phyloP scores from a whole-genome alignment of 129 eudicot species.

The Artemisia argyi region DNA sequence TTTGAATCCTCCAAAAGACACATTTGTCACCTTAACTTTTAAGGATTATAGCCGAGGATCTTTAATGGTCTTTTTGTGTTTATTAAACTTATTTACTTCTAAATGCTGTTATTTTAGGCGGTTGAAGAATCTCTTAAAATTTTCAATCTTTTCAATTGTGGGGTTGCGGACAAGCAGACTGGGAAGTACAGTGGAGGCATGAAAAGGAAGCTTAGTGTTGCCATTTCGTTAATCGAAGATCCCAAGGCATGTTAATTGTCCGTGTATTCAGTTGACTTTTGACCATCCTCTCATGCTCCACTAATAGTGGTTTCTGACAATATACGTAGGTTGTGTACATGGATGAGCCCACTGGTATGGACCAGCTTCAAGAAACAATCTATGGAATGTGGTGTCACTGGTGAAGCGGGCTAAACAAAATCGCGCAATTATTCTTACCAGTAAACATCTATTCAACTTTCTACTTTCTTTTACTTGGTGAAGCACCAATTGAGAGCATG shows the following conservation, averaged over 20 bases:
- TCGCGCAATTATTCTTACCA: slow-evolving; percentile 85
- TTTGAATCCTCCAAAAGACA: background rate
- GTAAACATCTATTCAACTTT: slow-evolving; percentile 37
- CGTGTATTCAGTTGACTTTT: background rate
- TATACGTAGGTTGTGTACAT: slow-evolving; percentile 68
- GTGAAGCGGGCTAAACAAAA: slow-evolving; percentile 80
- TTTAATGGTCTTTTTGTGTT: too few relatives aligned
- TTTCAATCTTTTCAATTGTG: slow-evolving; percentile 76
- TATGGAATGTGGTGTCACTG: slow-evolving; percentile 90
- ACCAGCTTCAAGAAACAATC: slow-evolving; percentile 87
- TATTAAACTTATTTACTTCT: too few relatives aligned
- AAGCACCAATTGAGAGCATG: background rate
- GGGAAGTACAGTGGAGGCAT: slow-evolving; percentile 97
- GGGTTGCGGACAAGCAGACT: slow-evolving; percentile 89
- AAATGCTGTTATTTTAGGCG: slow-evolving; percentile 42
- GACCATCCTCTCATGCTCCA: background rate
- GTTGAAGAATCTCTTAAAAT: slow-evolving; percentile 86
- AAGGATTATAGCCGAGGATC: too few relatives aligned
- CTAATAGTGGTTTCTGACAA: slow-evolving; percentile 2
- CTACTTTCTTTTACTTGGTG: background rate
- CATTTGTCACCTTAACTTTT: background rate
- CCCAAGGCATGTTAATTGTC: slow-evolving; percentile 58
- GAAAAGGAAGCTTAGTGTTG: slow-evolving; percentile 98
- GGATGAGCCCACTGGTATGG: slow-evolving; percentile 98
- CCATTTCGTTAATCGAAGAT: slow-evolving; percentile 92